These are phyloP conservation scores for Remersonia thermophila DNA, from an alignment of 2,329 filamentous ascomycete species.

Conservation along the genomic window DNA sequence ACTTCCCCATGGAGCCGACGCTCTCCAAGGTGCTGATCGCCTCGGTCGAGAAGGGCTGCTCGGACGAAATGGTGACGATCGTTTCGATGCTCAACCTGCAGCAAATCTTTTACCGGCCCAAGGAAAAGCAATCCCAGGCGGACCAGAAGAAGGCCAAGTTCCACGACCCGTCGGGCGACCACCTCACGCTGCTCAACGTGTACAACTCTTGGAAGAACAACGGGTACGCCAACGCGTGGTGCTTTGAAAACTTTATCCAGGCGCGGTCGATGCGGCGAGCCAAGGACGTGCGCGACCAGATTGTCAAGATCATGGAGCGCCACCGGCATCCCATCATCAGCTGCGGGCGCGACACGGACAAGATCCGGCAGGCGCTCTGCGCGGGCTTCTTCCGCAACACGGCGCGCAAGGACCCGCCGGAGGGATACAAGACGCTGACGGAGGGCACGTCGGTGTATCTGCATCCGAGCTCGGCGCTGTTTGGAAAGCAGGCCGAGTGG, in stretches of 20 bases:
- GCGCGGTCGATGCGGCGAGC: slow-evolving; percentile 78
- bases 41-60: slow-evolving; percentile 76
- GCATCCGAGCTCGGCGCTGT: slow-evolving; percentile 82
- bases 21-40: slow-evolving; percentile 84
- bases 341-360: slow-evolving; percentile 77
- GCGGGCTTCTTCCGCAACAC: slow-evolving; percentile 92
- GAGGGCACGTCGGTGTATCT: slow-evolving; percentile 92
- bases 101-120: slow-evolving; percentile 85
- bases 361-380: slow-evolving; percentile 81
- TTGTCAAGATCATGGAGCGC: slow-evolving; percentile 86
- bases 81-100: slow-evolving; percentile 86
- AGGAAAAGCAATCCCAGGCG: slow-evolving; percentile 91
- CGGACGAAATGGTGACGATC: slow-evolving; percentile 87
- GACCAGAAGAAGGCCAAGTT: slow-evolving; percentile 98
- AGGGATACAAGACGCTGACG: slow-evolving; percentile 94
- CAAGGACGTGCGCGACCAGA: slow-evolving; percentile 83
- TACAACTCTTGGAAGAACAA: slow-evolving; percentile 94
- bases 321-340: slow-evolving; percentile 73
- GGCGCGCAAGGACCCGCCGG: slow-evolving; percentile 86
- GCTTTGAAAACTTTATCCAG: slow-evolving; percentile 96
- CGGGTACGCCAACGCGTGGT: slow-evolving; percentile 78
- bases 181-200: slow-evolving; percentile 88
- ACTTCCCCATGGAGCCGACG: slow-evolving; percentile 94
- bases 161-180: slow-evolving; percentile 87
- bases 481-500: slow-evolving; percentile 92